These are phyloP conservation scores for Sclerotiophoma versabilis DNA, from an alignment of 2,329 filamentous ascomycete species.

Conservation along the genomic window DNA sequence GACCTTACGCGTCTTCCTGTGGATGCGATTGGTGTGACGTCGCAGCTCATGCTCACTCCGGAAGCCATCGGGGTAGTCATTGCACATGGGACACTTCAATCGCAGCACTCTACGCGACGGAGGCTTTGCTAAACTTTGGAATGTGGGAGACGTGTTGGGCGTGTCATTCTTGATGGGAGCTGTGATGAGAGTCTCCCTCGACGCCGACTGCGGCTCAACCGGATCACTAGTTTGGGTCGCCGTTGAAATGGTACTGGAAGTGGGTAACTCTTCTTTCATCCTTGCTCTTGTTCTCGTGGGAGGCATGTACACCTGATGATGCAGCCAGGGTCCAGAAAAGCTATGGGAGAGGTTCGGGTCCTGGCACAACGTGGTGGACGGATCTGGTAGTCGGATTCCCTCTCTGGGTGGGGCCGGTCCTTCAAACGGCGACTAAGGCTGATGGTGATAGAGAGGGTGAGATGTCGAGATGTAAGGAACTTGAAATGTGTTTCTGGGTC, in stretches of 20 bases:
- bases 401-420: slow-evolving; percentile 40
- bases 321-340: slow-evolving; percentile 19
- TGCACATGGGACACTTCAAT: slow-evolving; percentile 68
- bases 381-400: slow-evolving; percentile 30
- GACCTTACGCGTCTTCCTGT: slow-evolving; percentile 66
- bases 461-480: slow-evolving; percentile 29
- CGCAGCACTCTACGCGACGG: slow-evolving; percentile 44
- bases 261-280: slow-evolving; percentile 40
- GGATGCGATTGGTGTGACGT: slow-evolving; percentile 67
- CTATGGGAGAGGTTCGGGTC: slow-evolving; percentile 18
- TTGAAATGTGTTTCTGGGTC: slow-evolving; percentile 32
- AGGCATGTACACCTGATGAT: slow-evolving; percentile 38
- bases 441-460: slow-evolving; percentile 25
- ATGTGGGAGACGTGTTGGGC: slow-evolving; percentile 43
- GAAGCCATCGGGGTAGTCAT: slow-evolving; percentile 78
- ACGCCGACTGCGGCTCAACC: slow-evolving; percentile 31
- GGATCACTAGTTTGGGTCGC: slow-evolving; percentile 35
- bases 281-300: slow-evolving; percentile 44
- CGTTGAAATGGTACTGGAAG: slow-evolving; percentile 25
- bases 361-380: slow-evolving; percentile 19
- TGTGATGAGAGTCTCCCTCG: slow-evolving; percentile 41
- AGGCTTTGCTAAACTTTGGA: slow-evolving; percentile 38
- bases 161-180: slow-evolving; percentile 36
- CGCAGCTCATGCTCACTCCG: slow-evolving; percentile 78
- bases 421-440: slow-evolving; percentile 40